Evolutionary conservation across 2,329 filamentous ascomycete species (phyloP).

Genomic region (Tolypocladium cylindrosporum): DNA sequence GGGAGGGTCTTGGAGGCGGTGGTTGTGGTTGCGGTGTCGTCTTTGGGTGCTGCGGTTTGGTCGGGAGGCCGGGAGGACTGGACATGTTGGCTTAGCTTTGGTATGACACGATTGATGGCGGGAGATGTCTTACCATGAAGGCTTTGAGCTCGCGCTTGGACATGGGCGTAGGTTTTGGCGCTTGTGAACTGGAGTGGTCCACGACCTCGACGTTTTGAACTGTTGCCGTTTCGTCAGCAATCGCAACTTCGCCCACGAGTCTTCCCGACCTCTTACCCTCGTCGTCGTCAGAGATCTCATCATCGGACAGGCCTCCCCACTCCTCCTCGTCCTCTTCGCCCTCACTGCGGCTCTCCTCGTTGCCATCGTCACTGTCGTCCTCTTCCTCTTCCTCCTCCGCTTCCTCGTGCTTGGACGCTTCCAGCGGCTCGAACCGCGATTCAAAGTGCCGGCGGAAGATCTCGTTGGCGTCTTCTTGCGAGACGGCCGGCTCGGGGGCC

Average conservation of each 20-base stretch:
- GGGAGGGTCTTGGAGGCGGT: conserved; percentile 24
- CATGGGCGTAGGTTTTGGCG: conserved; percentile 32
- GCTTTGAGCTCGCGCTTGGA: conserved; percentile 63
- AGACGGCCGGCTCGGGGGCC: conserved; percentile 18
- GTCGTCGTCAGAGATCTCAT: conserved; percentile 13
- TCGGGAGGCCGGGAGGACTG: conserved; percentile 41
- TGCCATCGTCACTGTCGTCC: conserved; percentile 9
- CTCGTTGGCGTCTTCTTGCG: conserved; percentile 52
- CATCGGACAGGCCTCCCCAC: conserved; percentile 18
- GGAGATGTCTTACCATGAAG: conserved; percentile 54
- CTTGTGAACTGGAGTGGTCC: conserved; percentile 40
- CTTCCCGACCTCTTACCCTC: conserved; percentile 8
- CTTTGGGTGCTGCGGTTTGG: conserved; percentile 13
- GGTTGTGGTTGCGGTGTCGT: conserved; percentile 12
- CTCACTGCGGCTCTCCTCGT: conserved; percentile 12
- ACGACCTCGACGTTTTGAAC: conserved; percentile 43
- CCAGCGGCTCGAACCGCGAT: conserved; percentile 70
- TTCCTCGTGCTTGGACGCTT: conserved; percentile 15
- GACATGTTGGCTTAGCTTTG: conserved; percentile 3
- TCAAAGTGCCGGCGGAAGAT: conserved; percentile 82
- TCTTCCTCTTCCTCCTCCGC: conserved; percentile 26
- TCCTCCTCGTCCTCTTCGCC: conserved; percentile 25
- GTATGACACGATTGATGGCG: background rate
- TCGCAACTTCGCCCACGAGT: background rate
- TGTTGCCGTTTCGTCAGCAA: conserved; percentile 1